A percentile compares a stretch with the other conserved stretches of the same genome.
Evolutionary conservation across 495 filamentous ascomycete species (phyloP).

Genomic region (Penicillium atrosanguineum): DNA sequence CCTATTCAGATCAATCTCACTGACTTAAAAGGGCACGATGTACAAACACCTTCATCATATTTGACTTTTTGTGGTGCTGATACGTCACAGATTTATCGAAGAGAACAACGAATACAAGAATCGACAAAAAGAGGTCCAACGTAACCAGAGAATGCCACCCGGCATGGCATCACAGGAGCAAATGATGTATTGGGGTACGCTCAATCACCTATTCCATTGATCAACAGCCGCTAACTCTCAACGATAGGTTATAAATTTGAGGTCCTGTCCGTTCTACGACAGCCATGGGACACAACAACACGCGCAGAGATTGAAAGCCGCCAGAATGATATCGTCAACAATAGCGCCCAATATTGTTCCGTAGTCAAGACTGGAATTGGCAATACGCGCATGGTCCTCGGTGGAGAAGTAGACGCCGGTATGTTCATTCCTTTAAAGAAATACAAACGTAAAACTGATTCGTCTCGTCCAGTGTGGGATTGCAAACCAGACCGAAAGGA

Average conservation of each 20-base stretch:
- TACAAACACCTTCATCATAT: conserved; percentile 39
- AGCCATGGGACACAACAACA: conserved; percentile 65
- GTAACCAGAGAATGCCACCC: conserved; percentile 47
- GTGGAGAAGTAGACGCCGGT: conserved; percentile 95
- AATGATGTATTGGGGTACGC: conserved; percentile 63
- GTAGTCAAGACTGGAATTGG: conserved; percentile 86
- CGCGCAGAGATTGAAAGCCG: conserved; percentile 77
- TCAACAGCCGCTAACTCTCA: background rate
- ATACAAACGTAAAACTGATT: conserved; percentile 1
- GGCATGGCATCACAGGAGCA: conserved; percentile 60
- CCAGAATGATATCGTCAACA: conserved; percentile 68
- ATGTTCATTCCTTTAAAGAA: conserved; percentile 26
- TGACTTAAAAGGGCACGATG: conserved; percentile 66
- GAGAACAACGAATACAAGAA: conserved; percentile 75
- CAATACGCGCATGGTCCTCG: conserved; percentile 65
- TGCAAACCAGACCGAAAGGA: conserved; percentile 63
- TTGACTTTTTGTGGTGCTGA: conserved; percentile 6
- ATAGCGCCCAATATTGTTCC: conserved; percentile 91
- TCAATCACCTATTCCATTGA: background rate
- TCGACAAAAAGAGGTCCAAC: conserved; percentile 50
- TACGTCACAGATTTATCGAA: conserved; percentile 75
- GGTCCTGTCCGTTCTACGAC: conserved; percentile 69
- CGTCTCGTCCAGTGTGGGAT: conserved; percentile 66
- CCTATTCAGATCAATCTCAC: conserved; percentile 17
- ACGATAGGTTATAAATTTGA: conserved; percentile 92